Evolutionary conservation across 2,329 filamentous ascomycete genomes (phyloP).

Genomic region (Sporothrix variecibatus): DNA sequence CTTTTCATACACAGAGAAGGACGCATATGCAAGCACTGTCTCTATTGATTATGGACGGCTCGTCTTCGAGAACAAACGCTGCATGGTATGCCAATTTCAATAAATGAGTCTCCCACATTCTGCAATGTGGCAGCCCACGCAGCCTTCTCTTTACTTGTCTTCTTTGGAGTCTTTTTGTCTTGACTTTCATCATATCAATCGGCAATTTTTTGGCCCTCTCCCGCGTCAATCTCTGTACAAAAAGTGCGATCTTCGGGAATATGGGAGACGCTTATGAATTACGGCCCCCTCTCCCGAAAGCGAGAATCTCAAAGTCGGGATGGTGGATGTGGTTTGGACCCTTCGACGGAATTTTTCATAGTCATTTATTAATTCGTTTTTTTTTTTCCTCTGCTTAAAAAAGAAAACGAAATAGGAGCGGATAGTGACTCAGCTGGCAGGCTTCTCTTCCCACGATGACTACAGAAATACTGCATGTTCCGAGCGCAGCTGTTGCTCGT

Average conservation of each 20-base stretch:
- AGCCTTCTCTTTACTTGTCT: not conserved
- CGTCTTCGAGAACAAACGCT: not conserved
- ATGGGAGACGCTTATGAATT: not conserved
- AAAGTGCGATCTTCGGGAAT: not conserved
- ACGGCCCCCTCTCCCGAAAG: slow-evolving; percentile 7
- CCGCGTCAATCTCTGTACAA: not conserved
- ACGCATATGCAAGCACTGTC: not conserved
- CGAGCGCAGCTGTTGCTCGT: too few species aligned
- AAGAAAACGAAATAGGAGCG: not conserved
- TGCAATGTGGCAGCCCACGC: too few species aligned
- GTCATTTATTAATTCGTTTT: too few species aligned
- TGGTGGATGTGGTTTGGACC: not conserved
- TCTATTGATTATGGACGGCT: not conserved
- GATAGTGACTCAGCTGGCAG: too few species aligned
- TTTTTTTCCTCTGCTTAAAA: too few species aligned
- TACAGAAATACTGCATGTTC: too few species aligned
- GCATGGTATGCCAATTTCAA: not conserved
- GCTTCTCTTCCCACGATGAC: too few species aligned
- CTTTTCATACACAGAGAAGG: not conserved
- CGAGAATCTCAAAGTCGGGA: not conserved
- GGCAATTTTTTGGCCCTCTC: not conserved
- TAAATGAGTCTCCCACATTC: not conserved
- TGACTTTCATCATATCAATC: not conserved
- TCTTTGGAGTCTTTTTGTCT: not conserved
- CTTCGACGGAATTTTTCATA: not conserved